Evolutionary conservation across 306 rosid genomes (phyloP).

Genomic region (Rubus parviflorus): DNA sequence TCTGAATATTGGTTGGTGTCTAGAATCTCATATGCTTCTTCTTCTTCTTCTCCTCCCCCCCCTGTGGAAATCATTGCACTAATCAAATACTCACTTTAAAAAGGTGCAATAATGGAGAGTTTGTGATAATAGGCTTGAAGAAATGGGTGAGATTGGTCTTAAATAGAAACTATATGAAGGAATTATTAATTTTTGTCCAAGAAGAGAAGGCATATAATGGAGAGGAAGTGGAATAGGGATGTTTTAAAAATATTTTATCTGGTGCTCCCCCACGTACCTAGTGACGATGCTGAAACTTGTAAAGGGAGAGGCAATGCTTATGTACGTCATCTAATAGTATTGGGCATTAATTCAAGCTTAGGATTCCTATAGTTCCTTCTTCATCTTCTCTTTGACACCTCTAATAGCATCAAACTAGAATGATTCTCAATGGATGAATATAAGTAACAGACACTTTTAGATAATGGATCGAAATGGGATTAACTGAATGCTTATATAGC

Average conservation of each 20-base stretch:
- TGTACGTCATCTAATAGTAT: conserved; percentile 40
- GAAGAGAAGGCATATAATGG: conserved; percentile 3
- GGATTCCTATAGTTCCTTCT: conserved; percentile 49
- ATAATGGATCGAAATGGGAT: too few species aligned
- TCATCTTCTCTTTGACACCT: conserved; percentile 30
- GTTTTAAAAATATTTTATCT: conserved; percentile 21
- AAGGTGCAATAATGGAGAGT: neutral
- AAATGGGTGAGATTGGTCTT: conserved; percentile 28
- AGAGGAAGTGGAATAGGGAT: conserved; percentile 38
- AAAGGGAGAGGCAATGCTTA: conserved; percentile 32
- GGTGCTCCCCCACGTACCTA: conserved; percentile 43
- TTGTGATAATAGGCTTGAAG: conserved; percentile 17
- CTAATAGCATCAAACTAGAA: neutral
- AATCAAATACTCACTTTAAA: neutral
- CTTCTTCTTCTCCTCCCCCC: conserved; percentile 16
- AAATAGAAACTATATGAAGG: conserved; percentile 27
- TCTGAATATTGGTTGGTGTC: conserved; percentile 25
- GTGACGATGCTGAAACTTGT: conserved; percentile 46
- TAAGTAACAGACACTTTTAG: neutral
- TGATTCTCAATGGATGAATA: conserved; percentile 14
- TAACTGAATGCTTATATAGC: neutral
- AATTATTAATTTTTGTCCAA: neutral
- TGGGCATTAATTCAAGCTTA: conserved; percentile 34
- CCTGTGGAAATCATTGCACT: conserved; percentile 35
- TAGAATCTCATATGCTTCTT: conserved; percentile 13